Evolutionary conservation across 2,329 filamentous ascomycete genomes (phyloP).

Genomic region (Stagonosporopsis vannaccii): DNA sequence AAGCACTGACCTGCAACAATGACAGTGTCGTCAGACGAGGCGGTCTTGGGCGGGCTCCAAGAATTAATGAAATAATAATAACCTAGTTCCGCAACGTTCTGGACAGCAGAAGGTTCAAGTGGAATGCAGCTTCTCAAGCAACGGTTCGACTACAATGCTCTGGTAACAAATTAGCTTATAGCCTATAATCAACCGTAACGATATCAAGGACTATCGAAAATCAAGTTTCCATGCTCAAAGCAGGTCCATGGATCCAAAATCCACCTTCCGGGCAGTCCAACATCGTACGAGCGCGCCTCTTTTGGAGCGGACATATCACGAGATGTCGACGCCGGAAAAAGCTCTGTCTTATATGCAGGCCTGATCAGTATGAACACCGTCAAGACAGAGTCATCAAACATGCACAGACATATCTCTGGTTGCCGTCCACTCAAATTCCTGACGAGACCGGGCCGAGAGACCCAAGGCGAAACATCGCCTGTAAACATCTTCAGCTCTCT

Average conservation of each 20-base stretch:
- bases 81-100: not conserved
- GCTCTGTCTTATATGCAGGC: too few relatives aligned
- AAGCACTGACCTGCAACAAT: too few relatives aligned
- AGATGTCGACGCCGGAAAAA: too few relatives aligned
- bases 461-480: too few relatives aligned
- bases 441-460: too few relatives aligned
- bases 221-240: slow-evolving; percentile 3
- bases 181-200: not conserved
- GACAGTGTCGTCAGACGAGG: not conserved
- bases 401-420: too few relatives aligned
- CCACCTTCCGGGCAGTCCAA: not conserved
- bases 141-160: not conserved
- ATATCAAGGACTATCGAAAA: not conserved
- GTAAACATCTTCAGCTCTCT: too few relatives aligned
- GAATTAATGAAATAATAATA: slow-evolving; percentile 1
- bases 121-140: not conserved
- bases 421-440: too few relatives aligned
- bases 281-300: not conserved
- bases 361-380: too few relatives aligned
- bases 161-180: not conserved
- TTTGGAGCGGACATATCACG: not conserved
- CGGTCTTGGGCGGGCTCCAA: not conserved
- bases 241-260: slow-evolving; percentile 3
- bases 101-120: not conserved
- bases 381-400: too few relatives aligned